Base-by-base conservation (phyloP, 345 rosid species). In the Ceriops tagal region DNA sequence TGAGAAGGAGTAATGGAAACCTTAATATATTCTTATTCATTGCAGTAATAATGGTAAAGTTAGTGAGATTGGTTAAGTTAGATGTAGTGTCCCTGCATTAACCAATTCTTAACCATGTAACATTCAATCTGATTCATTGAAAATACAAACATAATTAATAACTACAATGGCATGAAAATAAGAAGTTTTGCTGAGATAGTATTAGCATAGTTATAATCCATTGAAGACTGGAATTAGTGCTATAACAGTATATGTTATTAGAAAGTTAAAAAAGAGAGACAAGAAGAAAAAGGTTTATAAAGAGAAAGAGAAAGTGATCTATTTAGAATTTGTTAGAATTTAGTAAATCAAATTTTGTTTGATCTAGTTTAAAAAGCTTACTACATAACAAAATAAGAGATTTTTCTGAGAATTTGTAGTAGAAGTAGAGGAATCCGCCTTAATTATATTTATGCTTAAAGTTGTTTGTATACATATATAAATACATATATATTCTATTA, bases 1-100 rank as follows among this genome's bases (percentile, higher is more conserved):
- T 24, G n/a, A n/a, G n/a, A n/a, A n/a, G n/a, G 0, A 28, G 30
- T 27, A 35, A 20, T 28, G 18, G 70, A 13, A 28, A 93, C 98
- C 98, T 93, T 93, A 66, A 91, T 77, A 63, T 87, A 91, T 74
- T 97, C 96, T 69, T 85, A 80, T 75, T 91, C 98, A 78, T 91
- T 97, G 56, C 97, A 8, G 95, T 74, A 15, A 96, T 96, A 71
- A 88, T 78, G 10, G 96, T 88, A 21, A 87, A 83, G 67, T 87
- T 95, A 0, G 95, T 87, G 64, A 93, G 71, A 69, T 84, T 89
- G n/a, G 89, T 84, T 83, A 91, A 74, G 70, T 89, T 81, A 75
- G 82, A 82, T 72, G 89, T 81, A 19, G 95, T 87, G 74, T 92
- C 90, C 81, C 96, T 93, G 69, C 46, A 76, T 39, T 39, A 15